Conservation (phyloP, 1,284 basidiomycete species). For the Puccinia polysora region DNA sequence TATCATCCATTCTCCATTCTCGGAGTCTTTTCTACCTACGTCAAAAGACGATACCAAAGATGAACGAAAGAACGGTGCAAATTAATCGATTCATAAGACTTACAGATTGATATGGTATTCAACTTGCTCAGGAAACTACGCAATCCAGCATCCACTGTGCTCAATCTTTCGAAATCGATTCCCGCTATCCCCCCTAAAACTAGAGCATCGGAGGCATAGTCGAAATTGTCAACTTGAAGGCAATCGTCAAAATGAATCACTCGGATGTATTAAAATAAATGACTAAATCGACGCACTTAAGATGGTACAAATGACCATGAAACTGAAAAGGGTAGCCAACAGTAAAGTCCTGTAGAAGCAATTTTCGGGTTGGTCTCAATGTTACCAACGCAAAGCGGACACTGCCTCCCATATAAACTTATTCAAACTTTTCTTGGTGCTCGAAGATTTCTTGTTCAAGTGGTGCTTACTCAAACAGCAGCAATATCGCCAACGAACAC, state of each 20-base stretch:
- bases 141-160: constrained; percentile 11
- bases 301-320: background rate
- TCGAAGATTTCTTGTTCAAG: background rate
- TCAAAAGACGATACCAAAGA: background rate
- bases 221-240: background rate
- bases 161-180: constrained; percentile 27
- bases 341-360: constrained; percentile 13
- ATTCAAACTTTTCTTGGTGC: too few relatives aligned
- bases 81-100: background rate
- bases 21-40: too few relatives aligned
- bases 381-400: too few relatives aligned
- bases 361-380: background rate
- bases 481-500: constrained; percentile 11
- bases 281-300: background rate
- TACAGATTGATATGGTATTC: constrained; percentile 35
- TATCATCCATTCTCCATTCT: too few relatives aligned
- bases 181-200: constrained; percentile 5
- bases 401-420: too few relatives aligned
- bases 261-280: too few relatives aligned
- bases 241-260: background rate
- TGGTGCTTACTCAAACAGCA: constrained; percentile 27
- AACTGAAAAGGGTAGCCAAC: constrained; percentile 15
- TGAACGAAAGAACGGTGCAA: constrained; percentile 2
- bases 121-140: constrained; percentile 20
- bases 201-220: background rate